Evolutionary conservation across 2,329 filamentous ascomycete species (phyloP), one percentile per base, ranked within the genome.

Genomic region (Pleomassaria siparia): DNA sequence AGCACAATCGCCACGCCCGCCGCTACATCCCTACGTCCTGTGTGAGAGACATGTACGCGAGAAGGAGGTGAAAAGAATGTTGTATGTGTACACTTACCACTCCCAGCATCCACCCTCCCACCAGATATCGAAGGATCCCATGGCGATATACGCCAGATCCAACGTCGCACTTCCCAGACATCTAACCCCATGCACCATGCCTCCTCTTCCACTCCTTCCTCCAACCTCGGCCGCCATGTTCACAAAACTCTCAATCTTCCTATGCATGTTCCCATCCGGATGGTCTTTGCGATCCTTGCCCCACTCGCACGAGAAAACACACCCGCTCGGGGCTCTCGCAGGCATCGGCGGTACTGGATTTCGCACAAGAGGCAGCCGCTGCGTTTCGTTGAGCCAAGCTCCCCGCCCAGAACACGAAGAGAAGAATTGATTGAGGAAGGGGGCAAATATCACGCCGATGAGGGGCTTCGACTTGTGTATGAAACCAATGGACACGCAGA

Each of bases 31-130:
- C 79, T 80, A 49, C 32, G n/a, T 32, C 4, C 88, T 86, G 79
- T 80, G 49, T 36, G 16, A 29, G 33, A 15, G 24, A 30, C 20
- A 36, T 24, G 39, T 46, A 29, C 10, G 21, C 35, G 12, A 21
- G 33, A 25, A 20, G 13, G 8, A 37, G 13, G 10, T 15, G n/a
- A n/a, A n/a, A n/a, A n/a, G n/a, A n/a, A n/a, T n/a, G n/a, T n/a
- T n/a, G n/a, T n/a, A n/a, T n/a, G n/a, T n/a, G 21, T 21, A 18
- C 21, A 67, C 77, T 55, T 59, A 85, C 84, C 87, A 91, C 69
- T 90, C 88, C 87, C 87, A 89, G 60, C 86, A 89, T 0, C 87
- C 87, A 2, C 86, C 87, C 64, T 91, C 87, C 87, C 87, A 91
- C 87, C 87, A 90, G 10, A 90, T 88, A 69, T 91, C 87, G 55